These are phyloP conservation scores for Gleditsia sinensis DNA, from an alignment of 306 rosid species.

Conservation along the genomic window DNA sequence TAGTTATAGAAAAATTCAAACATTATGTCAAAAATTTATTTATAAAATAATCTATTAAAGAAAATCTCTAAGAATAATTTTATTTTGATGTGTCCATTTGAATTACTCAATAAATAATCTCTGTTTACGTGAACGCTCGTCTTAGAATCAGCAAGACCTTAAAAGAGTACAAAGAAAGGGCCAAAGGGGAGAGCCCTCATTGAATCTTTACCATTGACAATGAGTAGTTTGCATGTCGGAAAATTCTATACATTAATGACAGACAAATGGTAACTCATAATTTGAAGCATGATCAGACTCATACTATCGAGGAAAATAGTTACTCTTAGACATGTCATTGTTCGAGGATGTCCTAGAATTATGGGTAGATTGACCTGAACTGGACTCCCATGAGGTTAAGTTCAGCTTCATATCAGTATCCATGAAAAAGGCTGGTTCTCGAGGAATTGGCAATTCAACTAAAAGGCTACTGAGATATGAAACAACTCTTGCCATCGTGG, in stretches of 20 bases:
- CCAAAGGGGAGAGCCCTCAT: background rate
- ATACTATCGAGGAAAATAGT: constrained; percentile 6
- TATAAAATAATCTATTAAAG: too few species aligned
- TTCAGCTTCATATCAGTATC: constrained; percentile 3
- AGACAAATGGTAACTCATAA: background rate
- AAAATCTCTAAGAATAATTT: too few species aligned
- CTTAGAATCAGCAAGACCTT: too few species aligned
- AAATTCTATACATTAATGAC: background rate
- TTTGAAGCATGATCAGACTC: background rate
- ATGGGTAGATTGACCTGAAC: background rate
- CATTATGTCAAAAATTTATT: too few species aligned
- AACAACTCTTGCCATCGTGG: constrained; percentile 33
- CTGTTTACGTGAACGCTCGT: too few species aligned
- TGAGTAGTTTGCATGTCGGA: background rate
- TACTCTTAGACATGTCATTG: constrained; percentile 19
- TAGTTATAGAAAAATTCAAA: too few species aligned
- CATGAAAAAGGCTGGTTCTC: constrained; percentile 19
- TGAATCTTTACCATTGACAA: background rate
- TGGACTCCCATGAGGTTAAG: constrained; percentile 19
- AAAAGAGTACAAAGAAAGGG: background rate
- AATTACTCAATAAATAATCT: too few species aligned
- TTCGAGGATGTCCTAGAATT: background rate
- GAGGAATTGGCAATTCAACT: constrained; percentile 24
- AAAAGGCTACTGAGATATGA: constrained; percentile 35
- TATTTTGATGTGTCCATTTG: too few species aligned